Evolutionary conservation across 2,329 filamentous ascomycete genomes (phyloP).

Genomic region (Pseudocercospora cruenta): DNA sequence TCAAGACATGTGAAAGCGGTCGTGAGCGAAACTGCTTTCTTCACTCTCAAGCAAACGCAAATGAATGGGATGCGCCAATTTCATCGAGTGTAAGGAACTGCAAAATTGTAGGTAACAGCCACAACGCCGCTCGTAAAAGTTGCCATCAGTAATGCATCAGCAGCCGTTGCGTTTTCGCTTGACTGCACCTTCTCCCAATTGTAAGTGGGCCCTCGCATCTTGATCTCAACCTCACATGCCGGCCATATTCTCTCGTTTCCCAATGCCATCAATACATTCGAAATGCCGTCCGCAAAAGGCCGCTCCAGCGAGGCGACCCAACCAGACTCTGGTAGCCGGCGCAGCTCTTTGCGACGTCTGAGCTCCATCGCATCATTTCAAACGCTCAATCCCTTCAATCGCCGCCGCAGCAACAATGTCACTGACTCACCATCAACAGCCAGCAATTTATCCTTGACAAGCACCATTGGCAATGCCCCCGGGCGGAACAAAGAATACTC

Average conservation of each 20-base stretch:
- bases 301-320: constrained; percentile 25
- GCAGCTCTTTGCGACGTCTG: constrained; percentile 36
- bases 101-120: neutral
- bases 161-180: neutral
- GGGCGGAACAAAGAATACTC: constrained; percentile 13
- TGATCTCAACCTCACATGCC: neutral
- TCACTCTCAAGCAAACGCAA: too few species aligned
- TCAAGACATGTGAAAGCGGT: too few species aligned
- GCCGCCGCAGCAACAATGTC: constrained; percentile 35
- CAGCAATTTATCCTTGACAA: constrained; percentile 34
- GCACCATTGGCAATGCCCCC: constrained; percentile 25
- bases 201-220: neutral
- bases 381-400: constrained; percentile 40
- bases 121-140: neutral
- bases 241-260: neutral
- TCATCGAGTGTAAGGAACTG: too few species aligned
- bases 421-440: constrained; percentile 26
- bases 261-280: constrained; percentile 1
- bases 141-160: neutral
- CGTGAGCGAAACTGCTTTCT: too few species aligned
- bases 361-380: constrained; percentile 41
- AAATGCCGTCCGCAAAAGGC: constrained; percentile 33
- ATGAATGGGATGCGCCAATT: too few species aligned
- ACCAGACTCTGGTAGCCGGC: constrained; percentile 22
- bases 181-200: constrained; percentile 2